Evolutionary conservation across 2,329 filamentous ascomycete genomes (phyloP).

Genomic region (Chrysosporium queenslandicum): DNA sequence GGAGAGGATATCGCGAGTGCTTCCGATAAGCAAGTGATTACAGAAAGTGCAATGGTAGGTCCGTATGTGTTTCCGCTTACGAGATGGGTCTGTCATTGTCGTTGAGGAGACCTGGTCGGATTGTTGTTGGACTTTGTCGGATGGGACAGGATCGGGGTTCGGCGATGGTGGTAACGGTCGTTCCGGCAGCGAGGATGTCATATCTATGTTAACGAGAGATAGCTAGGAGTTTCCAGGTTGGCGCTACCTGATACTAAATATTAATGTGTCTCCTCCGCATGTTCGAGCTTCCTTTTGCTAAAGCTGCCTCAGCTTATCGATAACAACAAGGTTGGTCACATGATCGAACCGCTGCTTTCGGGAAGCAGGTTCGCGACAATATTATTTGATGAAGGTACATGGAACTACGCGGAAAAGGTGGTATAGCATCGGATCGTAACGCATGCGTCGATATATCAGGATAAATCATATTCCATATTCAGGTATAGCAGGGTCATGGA

Average conservation of each 20-base stretch:
- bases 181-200: neutral
- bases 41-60: slow-evolving; percentile 55
- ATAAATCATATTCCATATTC: neutral
- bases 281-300: too few species aligned
- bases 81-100: neutral
- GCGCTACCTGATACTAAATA: too few species aligned
- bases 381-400: too few species aligned
- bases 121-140: neutral
- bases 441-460: neutral
- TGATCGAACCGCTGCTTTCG: neutral
- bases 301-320: too few species aligned
- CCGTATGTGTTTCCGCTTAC: slow-evolving; percentile 30
- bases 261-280: too few species aligned
- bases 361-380: too few species aligned
- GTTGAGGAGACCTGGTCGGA: neutral
- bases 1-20: slow-evolving; percentile 42
- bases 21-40: slow-evolving; percentile 54
- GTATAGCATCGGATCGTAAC: too few species aligned
- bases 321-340: slow-evolving; percentile 3
- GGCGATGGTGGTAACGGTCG: neutral
- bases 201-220: neutral
- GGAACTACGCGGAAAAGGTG: neutral
- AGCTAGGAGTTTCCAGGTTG: neutral
- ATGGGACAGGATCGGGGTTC: neutral
- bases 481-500: neutral